Percentiles rank a stretch among this genome's conserved stretches.
Conservation (phyloP, 352 stramenopile genomes). For the Globisporangium emineosum region DNA sequence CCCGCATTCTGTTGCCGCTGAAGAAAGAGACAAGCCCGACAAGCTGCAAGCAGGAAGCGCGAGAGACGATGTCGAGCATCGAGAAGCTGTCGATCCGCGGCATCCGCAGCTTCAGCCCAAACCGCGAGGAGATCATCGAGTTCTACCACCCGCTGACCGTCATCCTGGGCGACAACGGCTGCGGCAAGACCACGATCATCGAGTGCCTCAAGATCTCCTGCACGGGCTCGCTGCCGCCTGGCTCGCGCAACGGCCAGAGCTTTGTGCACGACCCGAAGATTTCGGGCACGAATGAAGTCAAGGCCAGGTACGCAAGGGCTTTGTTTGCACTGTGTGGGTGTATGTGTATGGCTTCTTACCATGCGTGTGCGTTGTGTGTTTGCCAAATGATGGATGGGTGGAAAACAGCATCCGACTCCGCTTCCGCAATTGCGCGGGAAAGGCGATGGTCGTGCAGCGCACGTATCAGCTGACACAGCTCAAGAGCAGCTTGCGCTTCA, state of each 20-base stretch:
- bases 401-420: conserved; percentile 76
- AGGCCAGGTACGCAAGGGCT: conserved; percentile 41
- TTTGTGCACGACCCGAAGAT: conserved; percentile 98
- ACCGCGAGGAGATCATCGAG: conserved; percentile 93
- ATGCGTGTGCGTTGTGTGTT: background rate
- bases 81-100: conserved; percentile 98
- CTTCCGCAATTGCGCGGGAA: conserved; percentile 90
- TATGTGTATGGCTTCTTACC: background rate
- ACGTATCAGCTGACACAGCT: conserved; percentile 94
- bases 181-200: conserved; percentile 99
- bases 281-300: conserved; percentile 90
- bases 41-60: background rate
- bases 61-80: conserved; percentile 92
- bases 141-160: conserved; percentile 99
- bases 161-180: conserved; percentile 96
- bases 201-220: conserved; percentile 98
- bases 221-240: conserved; percentile 94
- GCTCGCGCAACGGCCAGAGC: conserved; percentile 82
- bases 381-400: background rate
- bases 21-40: background rate
- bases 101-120: conserved; percentile 97
- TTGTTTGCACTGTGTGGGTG: background rate
- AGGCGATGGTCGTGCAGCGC: conserved; percentile 90
- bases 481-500: conserved; percentile 91
- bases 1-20: background rate